Evolutionary conservation across 306 rosid genomes (phyloP).

Genomic region (Prunus mume): DNA sequence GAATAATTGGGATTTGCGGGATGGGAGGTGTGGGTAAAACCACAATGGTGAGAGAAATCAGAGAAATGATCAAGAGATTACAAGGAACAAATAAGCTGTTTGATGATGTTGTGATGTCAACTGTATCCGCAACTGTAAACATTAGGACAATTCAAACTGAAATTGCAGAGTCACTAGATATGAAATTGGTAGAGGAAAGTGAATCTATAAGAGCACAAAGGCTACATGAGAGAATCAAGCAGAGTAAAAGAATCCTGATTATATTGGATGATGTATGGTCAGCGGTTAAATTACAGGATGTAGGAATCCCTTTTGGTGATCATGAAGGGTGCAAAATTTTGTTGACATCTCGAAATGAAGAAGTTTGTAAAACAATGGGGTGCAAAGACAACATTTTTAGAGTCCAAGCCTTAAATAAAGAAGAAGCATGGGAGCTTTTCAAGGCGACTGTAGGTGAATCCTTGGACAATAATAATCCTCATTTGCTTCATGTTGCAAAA

Average conservation of each 20-base stretch:
- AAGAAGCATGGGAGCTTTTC: constrained; percentile 36
- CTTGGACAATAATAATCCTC: neutral
- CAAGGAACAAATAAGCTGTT: neutral
- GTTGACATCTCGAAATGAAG: constrained; percentile 30
- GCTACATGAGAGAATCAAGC: neutral
- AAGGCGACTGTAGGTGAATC: neutral
- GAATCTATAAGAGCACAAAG: neutral
- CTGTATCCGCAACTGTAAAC: neutral
- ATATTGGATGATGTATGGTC: constrained; percentile 39
- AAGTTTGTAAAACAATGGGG: constrained; percentile 15
- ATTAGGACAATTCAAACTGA: neutral
- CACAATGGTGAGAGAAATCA: neutral
- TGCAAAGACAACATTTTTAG: constrained; percentile 9
- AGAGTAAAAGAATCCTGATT: neutral
- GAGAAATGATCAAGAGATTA: neutral
- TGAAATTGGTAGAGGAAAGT: neutral
- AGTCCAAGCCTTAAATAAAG: neutral
- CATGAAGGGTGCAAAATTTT: constrained; percentile 13
- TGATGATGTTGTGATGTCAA: neutral
- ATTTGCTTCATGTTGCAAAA: neutral
- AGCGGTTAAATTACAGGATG: constrained; percentile 11
- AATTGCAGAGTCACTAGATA: neutral
- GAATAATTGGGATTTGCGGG: neutral
- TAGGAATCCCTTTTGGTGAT: constrained; percentile 24
- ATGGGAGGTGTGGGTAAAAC: neutral